Conservation (phyloP, 495 filamentous ascomycete species). For the Chlorociboria aeruginascens region DNA sequence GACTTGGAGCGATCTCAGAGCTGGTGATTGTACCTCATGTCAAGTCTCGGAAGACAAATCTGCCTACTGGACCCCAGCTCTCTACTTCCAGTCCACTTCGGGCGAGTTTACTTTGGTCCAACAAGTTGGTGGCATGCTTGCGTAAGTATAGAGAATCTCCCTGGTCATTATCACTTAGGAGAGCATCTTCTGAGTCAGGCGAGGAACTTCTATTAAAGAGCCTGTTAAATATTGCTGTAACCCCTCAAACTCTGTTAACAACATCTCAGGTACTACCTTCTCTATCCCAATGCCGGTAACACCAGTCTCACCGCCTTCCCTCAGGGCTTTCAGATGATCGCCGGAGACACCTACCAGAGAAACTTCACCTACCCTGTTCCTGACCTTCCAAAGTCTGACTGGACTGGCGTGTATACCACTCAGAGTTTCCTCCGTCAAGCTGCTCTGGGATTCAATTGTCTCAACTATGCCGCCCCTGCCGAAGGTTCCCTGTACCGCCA, state of each 20-base stretch:
- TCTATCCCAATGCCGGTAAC: constrained; percentile 36
- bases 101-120: constrained; percentile 32
- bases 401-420: constrained; percentile 41
- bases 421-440: constrained; percentile 64
- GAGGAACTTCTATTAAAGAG: neutral
- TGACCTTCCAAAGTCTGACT: constrained; percentile 62
- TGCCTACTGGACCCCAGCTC: constrained; percentile 53
- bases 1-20: constrained; percentile 35
- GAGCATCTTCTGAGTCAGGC: neutral
- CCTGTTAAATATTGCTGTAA: too few species aligned
- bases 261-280: constrained; percentile 56
- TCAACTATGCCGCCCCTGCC: constrained; percentile 52
- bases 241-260: constrained; percentile 8
- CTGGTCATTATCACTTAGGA: neutral
- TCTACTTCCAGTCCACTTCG: constrained; percentile 50
- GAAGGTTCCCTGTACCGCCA: constrained; percentile 72
- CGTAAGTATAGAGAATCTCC: constrained; percentile 27
- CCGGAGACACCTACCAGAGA: constrained; percentile 56
- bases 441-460: constrained; percentile 84
- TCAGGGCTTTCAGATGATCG: constrained; percentile 69
- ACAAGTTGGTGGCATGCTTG: constrained; percentile 50
- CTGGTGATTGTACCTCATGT: constrained; percentile 51
- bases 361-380: constrained; percentile 59
- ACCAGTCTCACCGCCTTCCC: constrained; percentile 67
- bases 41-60: constrained; percentile 52